Evolutionary conservation across 2,329 filamentous ascomycete genomes (phyloP).

Genomic region (Conoideocrella luteorostrata): DNA sequence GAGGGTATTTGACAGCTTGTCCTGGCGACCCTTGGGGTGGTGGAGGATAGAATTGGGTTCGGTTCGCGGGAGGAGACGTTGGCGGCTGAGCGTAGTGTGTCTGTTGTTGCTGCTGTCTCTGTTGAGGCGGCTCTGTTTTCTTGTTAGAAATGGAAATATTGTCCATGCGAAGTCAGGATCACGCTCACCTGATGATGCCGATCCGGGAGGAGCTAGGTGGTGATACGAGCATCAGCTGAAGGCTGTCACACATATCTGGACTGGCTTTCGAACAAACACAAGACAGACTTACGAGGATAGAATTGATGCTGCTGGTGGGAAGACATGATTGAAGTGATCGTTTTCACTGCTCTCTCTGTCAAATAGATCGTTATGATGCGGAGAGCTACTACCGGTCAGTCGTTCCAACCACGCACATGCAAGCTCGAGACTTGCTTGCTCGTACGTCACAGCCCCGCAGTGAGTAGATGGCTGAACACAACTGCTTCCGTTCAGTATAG

Average conservation of each 20-base stretch:
- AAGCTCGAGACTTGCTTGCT: no score
- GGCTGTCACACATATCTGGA: background rate
- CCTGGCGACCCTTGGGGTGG: slow-evolving; percentile 17
- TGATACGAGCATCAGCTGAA: background rate
- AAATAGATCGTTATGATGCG: no score
- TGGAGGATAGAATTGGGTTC: slow-evolving; percentile 37
- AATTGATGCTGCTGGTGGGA: slow-evolving; percentile 30
- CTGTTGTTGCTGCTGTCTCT: slow-evolving; percentile 20
- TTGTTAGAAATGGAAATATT: no score
- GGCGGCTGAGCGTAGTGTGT: slow-evolving; percentile 41
- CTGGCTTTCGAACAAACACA: background rate
- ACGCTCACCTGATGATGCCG: slow-evolving; percentile 20
- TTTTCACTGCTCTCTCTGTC: no score
- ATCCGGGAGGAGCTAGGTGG: slow-evolving; percentile 11
- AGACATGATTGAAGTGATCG: slow-evolving; percentile 29
- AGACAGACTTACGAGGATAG: slow-evolving; percentile 38
- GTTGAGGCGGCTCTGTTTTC: slow-evolving; percentile 14
- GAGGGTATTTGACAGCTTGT: slow-evolving; percentile 19
- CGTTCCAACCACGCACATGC: no score
- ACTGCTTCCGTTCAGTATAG: no score
- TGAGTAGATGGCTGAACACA: no score
- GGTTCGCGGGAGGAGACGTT: slow-evolving; percentile 39
- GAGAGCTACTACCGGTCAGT: no score
- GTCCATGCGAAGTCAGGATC: background rate
- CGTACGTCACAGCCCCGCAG: no score